phyloP scores from a whole-genome alignment of 352 stramenopile species.

The Aphanomyces stellatus region DNA sequence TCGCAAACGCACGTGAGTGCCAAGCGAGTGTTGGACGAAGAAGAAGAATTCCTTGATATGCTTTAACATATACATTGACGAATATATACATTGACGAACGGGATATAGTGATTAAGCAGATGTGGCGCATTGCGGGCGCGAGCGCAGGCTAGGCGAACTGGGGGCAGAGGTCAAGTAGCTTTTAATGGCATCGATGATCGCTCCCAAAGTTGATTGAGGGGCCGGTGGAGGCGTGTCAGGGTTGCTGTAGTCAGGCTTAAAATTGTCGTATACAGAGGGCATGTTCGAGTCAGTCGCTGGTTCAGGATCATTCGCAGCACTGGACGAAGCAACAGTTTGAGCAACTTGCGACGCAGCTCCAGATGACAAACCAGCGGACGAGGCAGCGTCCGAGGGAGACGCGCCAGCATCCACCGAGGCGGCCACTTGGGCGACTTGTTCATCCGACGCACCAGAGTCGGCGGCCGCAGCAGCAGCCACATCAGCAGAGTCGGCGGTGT shows the following conservation, averaged over 20 bases:
- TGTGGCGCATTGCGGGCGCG: not conserved
- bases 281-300: not conserved
- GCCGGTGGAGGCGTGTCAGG: too few species aligned
- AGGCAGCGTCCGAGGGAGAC: not conserved
- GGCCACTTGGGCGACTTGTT: not conserved
- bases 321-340: not conserved
- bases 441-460: not conserved
- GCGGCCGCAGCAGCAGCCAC: not conserved
- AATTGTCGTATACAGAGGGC: too few species aligned
- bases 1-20: not conserved
- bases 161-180: not conserved
- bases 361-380: not conserved
- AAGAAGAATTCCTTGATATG: not conserved
- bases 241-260: too few species aligned
- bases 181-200: not conserved
- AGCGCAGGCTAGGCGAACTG: not conserved
- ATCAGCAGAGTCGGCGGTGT: not conserved
- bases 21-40: not conserved
- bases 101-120: not conserved
- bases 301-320: not conserved
- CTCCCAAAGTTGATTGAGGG: not conserved
- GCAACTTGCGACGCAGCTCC: not conserved
- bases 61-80: not conserved
- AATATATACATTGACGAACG: not conserved
- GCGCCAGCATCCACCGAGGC: not conserved